These are phyloP conservation scores for Coniferiporia weirii DNA, from an alignment of 1,284 basidiomycete species.

Conservation along the genomic window DNA sequence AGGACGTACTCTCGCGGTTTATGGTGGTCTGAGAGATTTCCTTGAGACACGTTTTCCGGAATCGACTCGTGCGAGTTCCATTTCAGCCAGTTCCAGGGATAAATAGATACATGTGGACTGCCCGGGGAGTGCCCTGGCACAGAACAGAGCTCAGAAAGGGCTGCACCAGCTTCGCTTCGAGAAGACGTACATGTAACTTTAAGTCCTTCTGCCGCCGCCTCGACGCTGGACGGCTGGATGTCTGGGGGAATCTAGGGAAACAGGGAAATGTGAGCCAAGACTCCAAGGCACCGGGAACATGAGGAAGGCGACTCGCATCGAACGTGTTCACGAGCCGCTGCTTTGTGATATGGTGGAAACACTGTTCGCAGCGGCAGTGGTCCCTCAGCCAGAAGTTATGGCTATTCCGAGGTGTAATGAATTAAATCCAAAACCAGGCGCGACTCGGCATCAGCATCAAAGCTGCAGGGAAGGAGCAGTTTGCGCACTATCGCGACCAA, in stretches of 20 bases:
- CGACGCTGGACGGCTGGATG: constrained; percentile 60
- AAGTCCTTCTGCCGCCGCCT: constrained; percentile 60
- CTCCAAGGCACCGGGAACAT: neutral
- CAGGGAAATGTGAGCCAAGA: neutral
- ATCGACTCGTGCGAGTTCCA: constrained; percentile 73
- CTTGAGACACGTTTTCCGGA: constrained; percentile 27
- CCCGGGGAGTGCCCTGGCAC: constrained; percentile 51
- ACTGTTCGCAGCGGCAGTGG: constrained; percentile 86
- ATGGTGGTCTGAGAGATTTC: constrained; percentile 34
- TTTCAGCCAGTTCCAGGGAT: constrained; percentile 84
- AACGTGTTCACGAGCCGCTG: constrained; percentile 87
- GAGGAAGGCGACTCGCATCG: constrained; percentile 43
- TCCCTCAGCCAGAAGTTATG: constrained; percentile 74
- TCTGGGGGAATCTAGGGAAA: constrained; percentile 64
- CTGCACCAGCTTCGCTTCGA: neutral
- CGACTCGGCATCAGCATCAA: neutral
- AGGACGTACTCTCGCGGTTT: neutral
- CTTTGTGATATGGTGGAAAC: constrained; percentile 87
- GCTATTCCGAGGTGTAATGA: constrained; percentile 31
- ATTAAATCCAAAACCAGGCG: neutral
- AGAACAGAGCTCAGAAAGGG: neutral
- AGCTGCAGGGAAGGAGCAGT: constrained; percentile 15
- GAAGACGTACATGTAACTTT: constrained; percentile 56
- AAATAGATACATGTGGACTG: constrained; percentile 66
- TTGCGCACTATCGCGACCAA: constrained; percentile 65